Evolutionary conservation across 768 basidiomycete genomes (phyloP).

Genomic region (Boletus reticuloceps): DNA sequence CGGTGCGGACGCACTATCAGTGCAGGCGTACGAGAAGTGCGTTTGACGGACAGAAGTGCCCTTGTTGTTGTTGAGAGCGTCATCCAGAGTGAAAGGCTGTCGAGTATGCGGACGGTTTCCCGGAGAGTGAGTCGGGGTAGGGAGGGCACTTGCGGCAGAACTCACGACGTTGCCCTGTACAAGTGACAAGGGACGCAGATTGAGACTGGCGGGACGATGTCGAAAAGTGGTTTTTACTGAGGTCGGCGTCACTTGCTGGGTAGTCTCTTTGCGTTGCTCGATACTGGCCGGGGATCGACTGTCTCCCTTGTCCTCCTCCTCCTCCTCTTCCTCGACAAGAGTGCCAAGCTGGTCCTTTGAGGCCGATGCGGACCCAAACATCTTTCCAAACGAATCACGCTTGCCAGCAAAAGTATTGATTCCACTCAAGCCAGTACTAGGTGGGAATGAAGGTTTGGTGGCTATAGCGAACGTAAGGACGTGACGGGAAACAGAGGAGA

Average conservation of each 20-base stretch:
- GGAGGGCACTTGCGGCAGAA: constrained; percentile 37
- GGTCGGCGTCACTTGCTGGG: constrained; percentile 26
- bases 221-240: constrained; percentile 45
- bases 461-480: constrained; percentile 36
- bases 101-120: constrained; percentile 45
- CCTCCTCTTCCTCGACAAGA: constrained; percentile 84
- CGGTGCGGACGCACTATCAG: constrained; percentile 24
- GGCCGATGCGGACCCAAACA: constrained; percentile 55
- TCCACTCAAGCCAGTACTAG: constrained; percentile 39
- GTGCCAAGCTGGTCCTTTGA: constrained; percentile 78
- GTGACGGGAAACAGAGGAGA: not conserved
- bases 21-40: constrained; percentile 26
- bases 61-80: constrained; percentile 21
- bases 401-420: constrained; percentile 51
- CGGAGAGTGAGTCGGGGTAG: constrained; percentile 56
- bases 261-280: constrained; percentile 12
- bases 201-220: constrained; percentile 63
- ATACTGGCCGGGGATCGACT: constrained; percentile 7
- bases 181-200: constrained; percentile 70
- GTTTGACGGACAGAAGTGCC: constrained; percentile 7
- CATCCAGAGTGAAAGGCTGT: constrained; percentile 19
- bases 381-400: constrained; percentile 79
- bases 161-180: constrained; percentile 49
- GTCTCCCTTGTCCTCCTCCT: constrained; percentile 74
- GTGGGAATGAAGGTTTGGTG: constrained; percentile 57